Base-by-base conservation (phyloP, 106 monocot genomes). In the Agapanthus africanus region DNA sequence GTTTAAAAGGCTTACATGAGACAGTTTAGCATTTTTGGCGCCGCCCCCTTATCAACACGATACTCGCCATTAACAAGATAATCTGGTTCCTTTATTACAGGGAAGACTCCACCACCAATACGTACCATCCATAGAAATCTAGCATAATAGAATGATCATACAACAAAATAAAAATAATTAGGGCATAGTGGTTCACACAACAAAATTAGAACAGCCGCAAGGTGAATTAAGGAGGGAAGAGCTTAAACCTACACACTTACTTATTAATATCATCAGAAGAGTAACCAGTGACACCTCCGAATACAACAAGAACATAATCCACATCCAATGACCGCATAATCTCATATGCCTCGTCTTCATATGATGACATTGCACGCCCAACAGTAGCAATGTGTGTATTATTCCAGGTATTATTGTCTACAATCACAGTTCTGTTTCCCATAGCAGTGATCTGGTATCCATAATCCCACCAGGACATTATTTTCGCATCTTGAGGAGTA, bases 391-490 rank as follows among this genome's bases (percentile, higher is more conserved):
- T 90, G 52, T 90, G 89, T 37, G 89, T 90, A 67, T 90, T 90
- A 70, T 90, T 85, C 89, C 89, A 90, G 27, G 89, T 90, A 80
- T 90, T 90, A 67, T 90, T 90, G 54, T 90, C 89, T 16, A 90
- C 89, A 70, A 90, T 90, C 18, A 90, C 89, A 70, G 89, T 90
- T 77, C 89, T 82, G 54, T 90, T 90, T 68, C 89, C 89, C 89
- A 90, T 90, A 62, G 89, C 89, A 63, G 89, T 90, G 13, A 90
- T 90, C 67, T 90, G 89, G 67, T 85, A 90, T 22, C 89, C 89
- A 64, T 90, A 90, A 47, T 90, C 89, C 89, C 89, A 90, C 89
- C 89, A 90, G 40, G 89, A 90, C 89, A 90, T 90, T 18, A 90
- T 47, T 71, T 90, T 90, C 23, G 89, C 89, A 80, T 90, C 85